These are phyloP conservation scores for Cutaneotrichosporon cutaneum DNA, from an alignment of 1,284 basidiomycete species.

Conservation along the genomic window DNA sequence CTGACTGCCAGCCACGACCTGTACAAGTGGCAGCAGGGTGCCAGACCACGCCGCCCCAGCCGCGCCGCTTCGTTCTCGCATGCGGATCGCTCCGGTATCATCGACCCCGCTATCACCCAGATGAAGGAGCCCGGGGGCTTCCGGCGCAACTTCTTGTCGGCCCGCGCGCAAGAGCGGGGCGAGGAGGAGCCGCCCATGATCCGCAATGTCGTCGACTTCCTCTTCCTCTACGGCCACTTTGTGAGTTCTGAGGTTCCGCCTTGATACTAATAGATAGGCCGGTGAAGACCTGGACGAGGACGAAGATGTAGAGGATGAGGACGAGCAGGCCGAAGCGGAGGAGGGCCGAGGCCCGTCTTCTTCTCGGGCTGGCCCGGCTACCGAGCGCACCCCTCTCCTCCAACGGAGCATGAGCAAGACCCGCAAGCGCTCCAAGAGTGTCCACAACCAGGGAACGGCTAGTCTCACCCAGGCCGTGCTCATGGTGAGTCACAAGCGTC, in stretches of 20 bases:
- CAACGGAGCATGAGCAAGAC: constrained; percentile 53
- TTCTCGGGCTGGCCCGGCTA: constrained; percentile 8
- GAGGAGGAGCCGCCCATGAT: constrained; percentile 64
- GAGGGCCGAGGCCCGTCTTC: constrained; percentile 8
- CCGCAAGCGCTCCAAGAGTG: constrained; percentile 57
- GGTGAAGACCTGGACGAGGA: constrained; percentile 93
- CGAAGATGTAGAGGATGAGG: constrained; percentile 61
- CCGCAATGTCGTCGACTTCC: constrained; percentile 87
- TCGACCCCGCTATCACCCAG: constrained; percentile 74
- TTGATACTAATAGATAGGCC: constrained; percentile 58
- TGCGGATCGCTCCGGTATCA: constrained; percentile 55
- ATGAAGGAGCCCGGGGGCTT: constrained; percentile 94
- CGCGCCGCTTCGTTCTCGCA: constrained; percentile 68
- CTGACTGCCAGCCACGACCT: constrained; percentile 68
- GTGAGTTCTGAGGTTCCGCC: constrained; percentile 58
- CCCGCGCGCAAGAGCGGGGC: constrained; percentile 68
- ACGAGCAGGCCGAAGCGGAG: constrained; percentile 38
- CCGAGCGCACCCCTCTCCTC: constrained; percentile 21
- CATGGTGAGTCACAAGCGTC: constrained; percentile 62
- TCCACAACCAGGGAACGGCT: constrained; percentile 70
- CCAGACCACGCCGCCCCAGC: constrained; percentile 61
- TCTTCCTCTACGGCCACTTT: constrained; percentile 90
- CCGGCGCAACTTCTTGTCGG: constrained; percentile 76
- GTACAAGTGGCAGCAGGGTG: constrained; percentile 87
- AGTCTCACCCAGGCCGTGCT: constrained; percentile 83